Evolutionary conservation across 176 grass and related monocot species (phyloP).

Genomic region (Zea luxurians): DNA sequence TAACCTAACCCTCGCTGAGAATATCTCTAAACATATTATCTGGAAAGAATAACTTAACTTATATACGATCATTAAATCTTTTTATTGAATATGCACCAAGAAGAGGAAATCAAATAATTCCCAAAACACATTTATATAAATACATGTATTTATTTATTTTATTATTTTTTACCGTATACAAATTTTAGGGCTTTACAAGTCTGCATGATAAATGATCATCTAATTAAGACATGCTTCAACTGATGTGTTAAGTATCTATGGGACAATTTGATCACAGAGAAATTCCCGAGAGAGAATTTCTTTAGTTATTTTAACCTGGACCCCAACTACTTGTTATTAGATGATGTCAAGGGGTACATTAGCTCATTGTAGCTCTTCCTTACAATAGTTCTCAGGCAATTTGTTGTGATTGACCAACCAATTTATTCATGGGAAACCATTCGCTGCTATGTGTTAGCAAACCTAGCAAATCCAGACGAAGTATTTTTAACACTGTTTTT

Average conservation of each 20-base stretch:
- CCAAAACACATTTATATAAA: too few relatives aligned
- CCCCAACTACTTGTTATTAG: conserved; percentile 56
- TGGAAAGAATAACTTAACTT: too few relatives aligned
- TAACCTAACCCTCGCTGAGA: too few relatives aligned
- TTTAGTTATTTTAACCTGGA: conserved; percentile 75
- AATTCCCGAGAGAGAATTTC: conserved; percentile 63
- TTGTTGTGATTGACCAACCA: background rate
- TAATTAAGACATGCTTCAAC: conserved; percentile 64
- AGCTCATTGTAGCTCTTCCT: conserved; percentile 40
- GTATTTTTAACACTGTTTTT: background rate
- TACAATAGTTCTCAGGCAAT: background rate
- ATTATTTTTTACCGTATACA: too few relatives aligned
- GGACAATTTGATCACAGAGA: conserved; percentile 60
- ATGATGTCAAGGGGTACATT: conserved; percentile 58
- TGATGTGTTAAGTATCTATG: conserved; percentile 96
- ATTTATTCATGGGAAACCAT: conserved; percentile 6
- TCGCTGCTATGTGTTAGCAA: background rate
- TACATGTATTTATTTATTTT: too few relatives aligned
- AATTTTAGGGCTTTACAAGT: too few relatives aligned
- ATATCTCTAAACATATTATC: too few relatives aligned
- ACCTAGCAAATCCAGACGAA: background rate
- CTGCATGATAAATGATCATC: conserved; percentile 1
- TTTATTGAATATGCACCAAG: too few relatives aligned
- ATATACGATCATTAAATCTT: too few relatives aligned
- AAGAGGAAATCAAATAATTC: too few relatives aligned